Base-by-base conservation (phyloP, 2,329 filamentous ascomycete genomes). In the Colletotrichum costaricense region DNA sequence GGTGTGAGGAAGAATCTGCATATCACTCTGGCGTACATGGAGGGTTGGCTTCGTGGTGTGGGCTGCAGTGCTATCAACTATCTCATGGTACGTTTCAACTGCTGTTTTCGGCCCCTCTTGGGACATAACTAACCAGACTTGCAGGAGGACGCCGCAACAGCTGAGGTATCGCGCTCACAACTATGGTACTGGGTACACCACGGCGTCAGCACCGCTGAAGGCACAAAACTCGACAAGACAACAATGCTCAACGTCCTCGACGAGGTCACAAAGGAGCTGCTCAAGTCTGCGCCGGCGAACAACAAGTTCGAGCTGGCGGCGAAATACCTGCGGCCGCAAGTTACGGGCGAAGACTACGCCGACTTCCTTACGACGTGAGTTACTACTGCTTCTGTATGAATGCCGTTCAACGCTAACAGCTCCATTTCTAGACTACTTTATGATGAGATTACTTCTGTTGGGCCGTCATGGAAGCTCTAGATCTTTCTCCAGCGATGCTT, bases 41-140 rank as follows among this genome's bases (percentile, higher is more conserved):
- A 97, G 84, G 95, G 93, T 68, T 97, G 95, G 95, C 88, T 97
- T 67, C 92, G 94, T 69, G 95, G 94, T 24, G 89, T 97, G n/a
- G 95, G 95, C 63, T 97, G 95, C 79, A 94, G 97, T 72, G 95
- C 95, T 24, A 97, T 97, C 84, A 97, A 97, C 87, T 95, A 92
- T 82, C 87, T 97, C 64, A 97, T 97, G 94, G 81, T 83, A 63
- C 46, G 52, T 19, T 4, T 35, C 1, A 19, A 55, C 4, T 26
- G 60, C 33, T 38, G 28, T 11, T 11, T 56, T 5, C n/a, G 35
- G 24, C 11, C 35, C 54, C 8, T 33, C 16, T n/a, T 56, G 2
- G 24, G 16, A 14, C 12, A 19, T 30, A 8, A 16, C 62, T 63
- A 62, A 69, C 35, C 28, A 9, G 5, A 26, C 2, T 0, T 19